These are phyloP conservation scores for Coemansia furcata DNA, from an alignment of 192 early-diverging fungal species.

Conservation along the genomic window DNA sequence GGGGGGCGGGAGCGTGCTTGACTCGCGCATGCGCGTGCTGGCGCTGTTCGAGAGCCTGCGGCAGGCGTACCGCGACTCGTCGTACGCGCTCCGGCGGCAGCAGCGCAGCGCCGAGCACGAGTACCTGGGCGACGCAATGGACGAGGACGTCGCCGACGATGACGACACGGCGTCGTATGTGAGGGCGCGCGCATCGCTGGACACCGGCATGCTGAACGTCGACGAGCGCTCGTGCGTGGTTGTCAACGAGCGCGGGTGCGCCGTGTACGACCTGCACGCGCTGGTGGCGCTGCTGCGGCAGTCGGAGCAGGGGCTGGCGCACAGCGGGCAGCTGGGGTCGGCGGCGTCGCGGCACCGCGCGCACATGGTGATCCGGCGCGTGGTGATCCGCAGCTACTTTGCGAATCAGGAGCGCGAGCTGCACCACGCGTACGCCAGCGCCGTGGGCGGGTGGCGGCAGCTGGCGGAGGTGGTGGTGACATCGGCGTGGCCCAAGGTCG, in stretches of 20 bases:
- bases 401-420: constrained; percentile 74
- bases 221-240: constrained; percentile 54
- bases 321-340: constrained; percentile 45
- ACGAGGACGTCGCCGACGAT: constrained; percentile 14
- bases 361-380: constrained; percentile 56
- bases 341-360: constrained; percentile 52
- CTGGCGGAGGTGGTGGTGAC: constrained; percentile 66
- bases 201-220: constrained; percentile 66
- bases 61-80: constrained; percentile 41
- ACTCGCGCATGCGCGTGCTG: constrained; percentile 48
- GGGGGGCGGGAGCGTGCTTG: constrained; percentile 6
- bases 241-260: constrained; percentile 57
- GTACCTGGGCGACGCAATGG: constrained; percentile 22
- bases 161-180: constrained; percentile 8
- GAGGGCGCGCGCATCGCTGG: constrained; percentile 62
- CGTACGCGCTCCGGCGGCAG: constrained; percentile 16
- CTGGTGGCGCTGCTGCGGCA: constrained; percentile 60
- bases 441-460: constrained; percentile 79
- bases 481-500: constrained; percentile 62
- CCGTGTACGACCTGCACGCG: constrained; percentile 69
- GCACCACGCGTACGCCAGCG: constrained; percentile 63
- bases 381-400: constrained; percentile 66
- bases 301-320: constrained; percentile 48
- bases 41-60: constrained; percentile 43
- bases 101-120: constrained; percentile 24